Evolutionary conservation across 306 rosid genomes (phyloP), one percentile per base, ranked within the genome.

Genomic region (Trifolium repens): DNA sequence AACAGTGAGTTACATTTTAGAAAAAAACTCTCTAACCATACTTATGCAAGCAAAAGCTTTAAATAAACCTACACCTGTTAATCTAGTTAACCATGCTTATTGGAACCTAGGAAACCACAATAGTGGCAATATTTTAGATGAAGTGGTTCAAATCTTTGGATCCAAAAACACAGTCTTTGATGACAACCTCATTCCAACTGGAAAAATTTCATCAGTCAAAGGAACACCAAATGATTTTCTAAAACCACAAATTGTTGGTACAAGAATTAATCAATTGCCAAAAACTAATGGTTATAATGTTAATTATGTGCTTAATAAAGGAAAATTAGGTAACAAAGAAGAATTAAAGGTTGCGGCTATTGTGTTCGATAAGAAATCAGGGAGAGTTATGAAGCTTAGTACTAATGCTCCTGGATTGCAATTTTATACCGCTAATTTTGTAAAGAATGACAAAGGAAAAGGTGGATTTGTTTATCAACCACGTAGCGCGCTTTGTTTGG

Each of bases 51-150:
- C 92, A 14, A 81, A 68, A 75, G 94, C 94, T 54, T 74, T 91
- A 9, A 84, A 87, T 90, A 91, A 89, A 82, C 77, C 89, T 2
- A 91, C 94, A 4, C 97, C 94, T 1, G 94, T 91, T 64, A 91
- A 83, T 79, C 70, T 91, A 39, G 91, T 87, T 7, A 88, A 88
- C 73, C 97, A 89, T 35, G 72, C 87, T 0, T 91, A 84, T 64
- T 91, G 97, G 97, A 91, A 88, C 84, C 87, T 91, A 6, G 92
- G 92, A 5, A 84, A 87, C 46, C 91, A 91, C 74, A 74, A 85
- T 77, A 83, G 91, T 8, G 94, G 97, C 1, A 67, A 83, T 17
- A 82, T 89, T 65, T 85, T 91, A 10, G 69, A 81, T 52, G 85
- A 91, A 22, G 13, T 75, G 1, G 35, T 89, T 27, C 82, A 86